Evolutionary conservation across 768 basidiomycete species (phyloP), one percentile per base, ranked within the genome.

Genomic region (Sistotremastrum suecicum): DNA sequence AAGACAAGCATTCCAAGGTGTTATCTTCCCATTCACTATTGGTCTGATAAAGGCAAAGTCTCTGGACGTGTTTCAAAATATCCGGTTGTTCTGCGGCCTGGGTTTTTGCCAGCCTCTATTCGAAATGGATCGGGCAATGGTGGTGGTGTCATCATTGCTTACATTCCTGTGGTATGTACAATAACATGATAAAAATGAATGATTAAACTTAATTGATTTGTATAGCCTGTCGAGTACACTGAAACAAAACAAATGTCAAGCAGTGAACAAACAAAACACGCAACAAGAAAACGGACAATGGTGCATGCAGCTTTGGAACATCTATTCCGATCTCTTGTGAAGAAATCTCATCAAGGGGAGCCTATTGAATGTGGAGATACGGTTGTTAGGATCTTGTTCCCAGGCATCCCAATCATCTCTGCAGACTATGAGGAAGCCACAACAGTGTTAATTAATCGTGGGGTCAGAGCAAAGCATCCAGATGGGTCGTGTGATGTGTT

Each of bases 71-170:
- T 58, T 3, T 56, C 52, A 29, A 59, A 54, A 46, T 56, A 59
- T 45, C 62, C 60, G 0, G 58, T 62, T 50, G 32, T 62, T 3
- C 28, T 60, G 7, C 57, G 56, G 0, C 39, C 58, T 7, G 51
- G 49, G 5, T 60, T 51, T 48, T 57, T 59, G 28, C 61, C 60
- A 35, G 12, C 51, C 34, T 9, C 51, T 5, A 59, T 63, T 20
- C 43, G 57, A 11, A 63, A 63, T 47, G 59, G 51, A 0, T 61
- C 61, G 20, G 62, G 62, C 10, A 63, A 63, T 49, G 61, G 62
- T 8, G 61, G 62, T 6, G 60, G 61, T 10, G 43, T 60, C 7
- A 48, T 63, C 0, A 5, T 61, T 7, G 56, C 58, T 6, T 62
- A 59, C 41, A 60, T 62, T 55, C 55, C 54, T 5, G 46, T 52